These are phyloP conservation scores for Dryadomyces quercus-mongolicae DNA, from an alignment of 2,329 filamentous ascomycete species.

Conservation along the genomic window DNA sequence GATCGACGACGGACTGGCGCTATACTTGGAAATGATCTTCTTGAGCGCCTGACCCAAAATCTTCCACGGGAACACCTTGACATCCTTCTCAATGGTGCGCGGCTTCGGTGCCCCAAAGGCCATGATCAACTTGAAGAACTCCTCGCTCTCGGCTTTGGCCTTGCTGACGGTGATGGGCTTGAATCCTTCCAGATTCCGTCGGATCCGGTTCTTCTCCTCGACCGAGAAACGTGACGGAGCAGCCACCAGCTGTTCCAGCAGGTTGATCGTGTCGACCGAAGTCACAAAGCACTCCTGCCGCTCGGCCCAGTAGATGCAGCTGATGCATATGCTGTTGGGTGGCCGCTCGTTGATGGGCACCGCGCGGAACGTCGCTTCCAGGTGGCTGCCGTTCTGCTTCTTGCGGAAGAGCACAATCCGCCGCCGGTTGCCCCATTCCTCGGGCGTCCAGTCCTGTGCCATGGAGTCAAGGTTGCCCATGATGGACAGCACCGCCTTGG, in stretches of 20 bases:
- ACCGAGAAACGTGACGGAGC: constrained; percentile 70
- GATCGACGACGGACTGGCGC: constrained; percentile 32
- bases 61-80: constrained; percentile 98
- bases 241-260: constrained; percentile 84
- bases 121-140: constrained; percentile 99
- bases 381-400: constrained; percentile 67
- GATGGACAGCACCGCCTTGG: constrained; percentile 77
- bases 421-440: constrained; percentile 68
- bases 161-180: constrained; percentile 89
- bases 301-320: constrained; percentile 95
- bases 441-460: constrained; percentile 69
- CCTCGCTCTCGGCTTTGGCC: constrained; percentile 79
- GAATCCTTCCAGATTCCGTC: constrained; percentile 90
- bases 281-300: constrained; percentile 87
- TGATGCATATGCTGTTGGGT: constrained; percentile 82
- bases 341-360: constrained; percentile 69
- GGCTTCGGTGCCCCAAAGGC: constrained; percentile 90
- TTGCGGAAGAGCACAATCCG: constrained; percentile 84
- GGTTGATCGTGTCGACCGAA: constrained; percentile 88
- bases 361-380: constrained; percentile 68
- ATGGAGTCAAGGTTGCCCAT: constrained; percentile 75
- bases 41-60: constrained; percentile 76
- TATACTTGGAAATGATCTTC: constrained; percentile 98
- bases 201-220: constrained; percentile 96
- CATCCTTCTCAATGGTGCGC: constrained; percentile 96